Conservation (phyloP, 1,139 yeast genomes). For the Ogataea hybrid region DNA sequence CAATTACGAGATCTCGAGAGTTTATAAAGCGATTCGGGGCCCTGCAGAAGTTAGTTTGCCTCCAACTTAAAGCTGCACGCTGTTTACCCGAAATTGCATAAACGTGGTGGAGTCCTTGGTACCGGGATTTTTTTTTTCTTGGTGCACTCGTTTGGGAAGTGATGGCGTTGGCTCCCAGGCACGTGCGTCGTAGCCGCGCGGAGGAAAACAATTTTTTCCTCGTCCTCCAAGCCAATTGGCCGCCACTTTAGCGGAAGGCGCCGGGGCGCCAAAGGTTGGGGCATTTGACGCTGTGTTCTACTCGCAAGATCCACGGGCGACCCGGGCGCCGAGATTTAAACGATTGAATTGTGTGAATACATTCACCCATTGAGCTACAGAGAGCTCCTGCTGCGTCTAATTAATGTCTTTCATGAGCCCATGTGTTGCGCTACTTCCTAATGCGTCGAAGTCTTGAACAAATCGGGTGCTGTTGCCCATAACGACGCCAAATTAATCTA, state of each 20-base stretch:
- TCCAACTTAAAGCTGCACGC: slow-evolving; percentile 1
- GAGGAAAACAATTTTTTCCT: not conserved
- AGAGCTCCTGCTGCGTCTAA: not conserved
- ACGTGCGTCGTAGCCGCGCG: slow-evolving; percentile 3
- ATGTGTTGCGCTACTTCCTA: not conserved
- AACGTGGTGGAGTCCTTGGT: slow-evolving; percentile 3
- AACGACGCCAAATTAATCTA: not conserved
- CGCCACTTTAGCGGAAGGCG: too few relatives aligned
- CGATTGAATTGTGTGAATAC: not conserved
- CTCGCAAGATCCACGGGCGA: not conserved
- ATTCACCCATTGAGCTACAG: too few relatives aligned
- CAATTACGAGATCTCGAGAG: slow-evolving; percentile 1
- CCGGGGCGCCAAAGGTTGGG: too few relatives aligned
- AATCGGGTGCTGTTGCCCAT: not conserved
- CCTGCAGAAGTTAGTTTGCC: not conserved
- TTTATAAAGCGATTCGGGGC: not conserved
- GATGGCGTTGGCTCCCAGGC: not conserved
- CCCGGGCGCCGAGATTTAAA: not conserved
- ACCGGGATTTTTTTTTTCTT: not conserved
- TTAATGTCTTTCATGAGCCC: not conserved
- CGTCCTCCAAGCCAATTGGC: not conserved
- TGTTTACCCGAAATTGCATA: not conserved
- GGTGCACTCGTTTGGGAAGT: not conserved
- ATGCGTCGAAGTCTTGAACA: not conserved
- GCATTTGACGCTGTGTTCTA: not conserved